Conservation (phyloP, 2,329 filamentous ascomycete genomes). For the Epichloe hybrida region DNA sequence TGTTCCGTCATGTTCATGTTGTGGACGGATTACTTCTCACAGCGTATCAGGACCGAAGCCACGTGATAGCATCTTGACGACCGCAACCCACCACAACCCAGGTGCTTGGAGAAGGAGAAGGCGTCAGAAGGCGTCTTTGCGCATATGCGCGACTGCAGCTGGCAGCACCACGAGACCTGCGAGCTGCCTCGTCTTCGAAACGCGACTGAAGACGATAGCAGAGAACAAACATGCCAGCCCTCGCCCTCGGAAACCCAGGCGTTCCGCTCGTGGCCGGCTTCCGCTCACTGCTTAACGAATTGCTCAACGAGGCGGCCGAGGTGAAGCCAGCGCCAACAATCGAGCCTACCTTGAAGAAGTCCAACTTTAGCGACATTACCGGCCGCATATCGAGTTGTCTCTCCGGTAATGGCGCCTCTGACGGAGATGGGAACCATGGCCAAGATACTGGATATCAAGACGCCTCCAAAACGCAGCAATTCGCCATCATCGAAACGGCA, state of each 20-base stretch:
- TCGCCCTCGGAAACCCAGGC: conserved; percentile 30
- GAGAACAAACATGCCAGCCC: conserved; percentile 35
- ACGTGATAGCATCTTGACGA: neutral
- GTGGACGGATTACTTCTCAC: neutral
- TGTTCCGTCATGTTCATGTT: neutral
- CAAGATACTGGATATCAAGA: conserved; percentile 25
- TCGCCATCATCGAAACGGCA: conserved; percentile 69
- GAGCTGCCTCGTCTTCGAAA: neutral
- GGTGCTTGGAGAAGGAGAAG: neutral
- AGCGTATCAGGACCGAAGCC: neutral
- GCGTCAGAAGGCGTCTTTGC: neutral
- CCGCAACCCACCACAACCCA: neutral
- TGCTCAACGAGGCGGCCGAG: conserved; percentile 44
- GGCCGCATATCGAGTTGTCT: conserved; percentile 27
- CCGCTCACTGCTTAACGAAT: conserved; percentile 36
- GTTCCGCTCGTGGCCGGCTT: conserved; percentile 41
- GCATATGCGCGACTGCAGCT: neutral
- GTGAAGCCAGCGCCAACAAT: conserved; percentile 47
- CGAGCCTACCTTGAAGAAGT: conserved; percentile 63
- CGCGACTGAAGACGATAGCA: neutral
- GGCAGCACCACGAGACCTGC: neutral
- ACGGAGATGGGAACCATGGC: conserved; percentile 11
- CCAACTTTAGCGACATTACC: conserved; percentile 43
- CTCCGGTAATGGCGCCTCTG: conserved; percentile 13
- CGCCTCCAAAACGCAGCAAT: conserved; percentile 33